Percentiles rank a stretch among this genome's conserved stretches.
Evolutionary conservation across 805 yeast species (phyloP).

Genomic region (Zygoascus flipseniorum): DNA sequence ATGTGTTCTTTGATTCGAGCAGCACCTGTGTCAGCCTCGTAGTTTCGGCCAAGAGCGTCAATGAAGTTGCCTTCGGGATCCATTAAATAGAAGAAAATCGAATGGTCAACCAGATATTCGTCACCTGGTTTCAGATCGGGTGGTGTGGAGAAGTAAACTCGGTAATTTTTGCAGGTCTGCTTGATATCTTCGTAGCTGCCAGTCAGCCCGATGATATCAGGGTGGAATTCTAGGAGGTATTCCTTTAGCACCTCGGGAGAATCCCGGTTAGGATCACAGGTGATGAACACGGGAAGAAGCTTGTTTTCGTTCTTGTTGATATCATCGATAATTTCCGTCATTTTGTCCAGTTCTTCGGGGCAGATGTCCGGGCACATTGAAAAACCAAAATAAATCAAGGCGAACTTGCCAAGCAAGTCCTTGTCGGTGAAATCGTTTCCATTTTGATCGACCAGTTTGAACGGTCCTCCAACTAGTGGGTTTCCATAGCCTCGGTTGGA

Average conservation of each 20-base stretch:
- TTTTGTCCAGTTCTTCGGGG: constrained; percentile 93
- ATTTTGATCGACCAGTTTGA: constrained; percentile 59
- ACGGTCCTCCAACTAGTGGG: constrained; percentile 90
- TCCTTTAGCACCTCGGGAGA: constrained; percentile 75
- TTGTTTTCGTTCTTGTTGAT: constrained; percentile 35
- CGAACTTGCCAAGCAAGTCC: constrained; percentile 68
- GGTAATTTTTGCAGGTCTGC: constrained; percentile 73
- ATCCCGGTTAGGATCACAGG: constrained; percentile 97
- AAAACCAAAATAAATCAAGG: constrained; percentile 90
- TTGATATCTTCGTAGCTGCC: constrained; percentile 85
- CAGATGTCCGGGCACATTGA: constrained; percentile 98
- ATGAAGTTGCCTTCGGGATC: constrained; percentile 97
- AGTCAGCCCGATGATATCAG: constrained; percentile 80
- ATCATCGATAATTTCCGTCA: constrained; percentile 63
- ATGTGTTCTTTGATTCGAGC: constrained; percentile 69
- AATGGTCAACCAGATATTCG: constrained; percentile 94
- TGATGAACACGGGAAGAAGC: constrained; percentile 81
- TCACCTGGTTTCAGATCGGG: constrained; percentile 90
- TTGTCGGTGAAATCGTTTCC: constrained; percentile 71
- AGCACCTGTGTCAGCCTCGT: constrained; percentile 68
- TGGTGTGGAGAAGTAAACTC: constrained; percentile 98
- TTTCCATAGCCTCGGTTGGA: constrained; percentile 82
- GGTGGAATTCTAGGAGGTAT: constrained; percentile 84
- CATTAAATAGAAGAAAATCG: constrained; percentile 94
- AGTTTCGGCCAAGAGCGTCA: constrained; percentile 90